Evolutionary conservation across 225 moss, liverwort and hornwort species (phyloP).

Genomic region (Lunularia cruciata): DNA sequence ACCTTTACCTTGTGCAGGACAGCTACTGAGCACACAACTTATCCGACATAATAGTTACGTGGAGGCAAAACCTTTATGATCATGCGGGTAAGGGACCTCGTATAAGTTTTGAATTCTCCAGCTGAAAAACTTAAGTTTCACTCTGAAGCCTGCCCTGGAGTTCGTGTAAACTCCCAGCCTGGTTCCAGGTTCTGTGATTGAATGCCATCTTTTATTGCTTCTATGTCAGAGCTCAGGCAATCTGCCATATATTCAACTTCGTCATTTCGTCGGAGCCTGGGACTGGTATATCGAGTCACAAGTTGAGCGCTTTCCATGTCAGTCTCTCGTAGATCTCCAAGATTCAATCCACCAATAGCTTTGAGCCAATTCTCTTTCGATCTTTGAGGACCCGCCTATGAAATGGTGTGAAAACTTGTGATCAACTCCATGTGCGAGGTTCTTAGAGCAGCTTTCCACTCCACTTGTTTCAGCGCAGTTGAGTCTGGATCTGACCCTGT

Average conservation of each 20-base stretch:
- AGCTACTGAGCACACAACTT: too few relatives aligned
- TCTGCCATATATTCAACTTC: background rate
- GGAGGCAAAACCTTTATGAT: too few relatives aligned
- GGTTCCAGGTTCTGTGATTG: conserved; percentile 24
- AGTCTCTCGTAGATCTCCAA: conserved; percentile 18
- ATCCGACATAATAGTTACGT: too few relatives aligned
- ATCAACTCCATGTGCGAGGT: conserved; percentile 8
- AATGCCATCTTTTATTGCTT: background rate
- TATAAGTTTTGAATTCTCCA: too few relatives aligned
- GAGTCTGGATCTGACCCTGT: conserved; percentile 27
- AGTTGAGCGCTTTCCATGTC: conserved; percentile 11
- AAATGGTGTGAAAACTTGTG: conserved; percentile 5
- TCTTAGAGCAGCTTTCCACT: background rate
- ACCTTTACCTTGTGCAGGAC: too few relatives aligned
- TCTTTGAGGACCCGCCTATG: background rate
- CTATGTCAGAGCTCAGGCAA: background rate
- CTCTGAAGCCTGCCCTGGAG: conserved; percentile 14
- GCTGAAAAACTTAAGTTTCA: too few relatives aligned
- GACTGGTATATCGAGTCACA: background rate
- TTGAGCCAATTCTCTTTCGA: conserved; percentile 20
- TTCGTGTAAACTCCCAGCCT: conserved; percentile 39
- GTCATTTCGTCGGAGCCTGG: background rate
- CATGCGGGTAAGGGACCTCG: too few relatives aligned
- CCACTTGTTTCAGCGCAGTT: conserved; percentile 17
- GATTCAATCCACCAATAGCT: conserved; percentile 14